Conservation (phyloP, 495 filamentous ascomycete genomes). For the Cryomyces antarcticus region DNA sequence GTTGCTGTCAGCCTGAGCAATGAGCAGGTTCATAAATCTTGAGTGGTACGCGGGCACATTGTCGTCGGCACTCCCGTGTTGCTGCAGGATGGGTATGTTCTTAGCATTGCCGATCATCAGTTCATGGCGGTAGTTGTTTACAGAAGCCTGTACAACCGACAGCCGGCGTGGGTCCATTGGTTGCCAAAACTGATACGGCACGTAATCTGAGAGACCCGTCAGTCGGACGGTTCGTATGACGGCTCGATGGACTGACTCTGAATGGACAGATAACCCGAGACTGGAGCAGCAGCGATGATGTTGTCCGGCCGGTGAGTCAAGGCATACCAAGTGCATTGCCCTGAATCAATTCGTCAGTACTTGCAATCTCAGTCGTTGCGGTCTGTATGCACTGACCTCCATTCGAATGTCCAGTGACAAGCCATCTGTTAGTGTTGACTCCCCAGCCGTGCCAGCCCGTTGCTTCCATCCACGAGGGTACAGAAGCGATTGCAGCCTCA, state of each 20-base stretch:
- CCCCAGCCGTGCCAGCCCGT: conserved; percentile 27
- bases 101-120: conserved; percentile 28
- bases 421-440: conserved; percentile 27
- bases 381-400: conserved; percentile 20
- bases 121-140: conserved; percentile 34
- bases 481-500: conserved; percentile 28
- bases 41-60: conserved; percentile 41
- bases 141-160: conserved; percentile 23
- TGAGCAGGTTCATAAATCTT: conserved; percentile 27
- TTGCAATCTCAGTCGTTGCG: not conserved
- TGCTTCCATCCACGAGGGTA: conserved; percentile 29
- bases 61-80: conserved; percentile 34
- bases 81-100: conserved; percentile 34
- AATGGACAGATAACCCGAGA: conserved; percentile 39
- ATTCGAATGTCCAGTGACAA: conserved; percentile 38
- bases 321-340: conserved; percentile 37
- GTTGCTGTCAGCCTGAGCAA: conserved; percentile 20
- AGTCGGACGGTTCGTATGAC: no score
- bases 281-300: conserved; percentile 32
- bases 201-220: conserved; percentile 33
- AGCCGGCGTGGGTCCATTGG: conserved; percentile 27
- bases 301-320: conserved; percentile 38
- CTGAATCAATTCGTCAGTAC: conserved; percentile 7
- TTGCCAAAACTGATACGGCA: conserved; percentile 37
- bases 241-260: conserved; percentile 22